Conservation (phyloP, 768 basidiomycete genomes). For the Hortiboletus flavorubellus region DNA sequence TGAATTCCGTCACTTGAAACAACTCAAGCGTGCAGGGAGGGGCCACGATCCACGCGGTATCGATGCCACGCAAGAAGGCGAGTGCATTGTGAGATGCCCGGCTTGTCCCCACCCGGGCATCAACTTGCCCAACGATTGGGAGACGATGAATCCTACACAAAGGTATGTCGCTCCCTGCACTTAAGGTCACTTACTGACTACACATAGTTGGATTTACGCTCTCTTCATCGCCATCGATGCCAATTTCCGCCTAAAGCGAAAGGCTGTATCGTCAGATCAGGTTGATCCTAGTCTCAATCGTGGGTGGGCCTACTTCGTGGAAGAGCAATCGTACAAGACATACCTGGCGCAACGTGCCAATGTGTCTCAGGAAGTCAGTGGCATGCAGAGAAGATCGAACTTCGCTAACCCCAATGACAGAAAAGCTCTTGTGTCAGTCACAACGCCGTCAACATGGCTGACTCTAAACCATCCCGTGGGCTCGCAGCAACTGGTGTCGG, state of each 20-base stretch:
- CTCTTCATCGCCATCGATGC: slow-evolving; percentile 28
- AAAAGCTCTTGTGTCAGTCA: background rate
- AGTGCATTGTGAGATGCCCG: too few species aligned
- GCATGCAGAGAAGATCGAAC: too few species aligned
- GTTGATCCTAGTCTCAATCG: slow-evolving; percentile 20
- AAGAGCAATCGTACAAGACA: slow-evolving; percentile 17
- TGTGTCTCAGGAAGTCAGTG: slow-evolving; percentile 14
- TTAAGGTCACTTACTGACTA: too few species aligned
- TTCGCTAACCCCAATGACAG: background rate
- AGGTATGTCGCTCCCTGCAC: too few species aligned
- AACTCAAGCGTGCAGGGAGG: background rate
- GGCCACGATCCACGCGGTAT: background rate
- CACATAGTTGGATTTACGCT: slow-evolving; percentile 9
- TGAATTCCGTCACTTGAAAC: slow-evolving; percentile 1
- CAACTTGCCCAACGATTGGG: too few species aligned
- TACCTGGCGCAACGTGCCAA: slow-evolving; percentile 1
- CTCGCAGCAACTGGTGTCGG: background rate
- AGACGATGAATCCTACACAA: too few species aligned
- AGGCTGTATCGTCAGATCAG: slow-evolving; percentile 4
- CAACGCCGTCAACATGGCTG: background rate
- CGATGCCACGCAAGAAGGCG: background rate
- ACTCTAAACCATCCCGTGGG: background rate
- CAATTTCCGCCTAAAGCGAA: slow-evolving; percentile 28
- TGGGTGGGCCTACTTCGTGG: slow-evolving; percentile 26
- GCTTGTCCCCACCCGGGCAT: too few species aligned